Percentiles rank a stretch among this genome's conserved stretches.
Evolutionary conservation across 2,329 filamentous ascomycete genomes (phyloP).

Genomic region (Botrytis hyacinthi): DNA sequence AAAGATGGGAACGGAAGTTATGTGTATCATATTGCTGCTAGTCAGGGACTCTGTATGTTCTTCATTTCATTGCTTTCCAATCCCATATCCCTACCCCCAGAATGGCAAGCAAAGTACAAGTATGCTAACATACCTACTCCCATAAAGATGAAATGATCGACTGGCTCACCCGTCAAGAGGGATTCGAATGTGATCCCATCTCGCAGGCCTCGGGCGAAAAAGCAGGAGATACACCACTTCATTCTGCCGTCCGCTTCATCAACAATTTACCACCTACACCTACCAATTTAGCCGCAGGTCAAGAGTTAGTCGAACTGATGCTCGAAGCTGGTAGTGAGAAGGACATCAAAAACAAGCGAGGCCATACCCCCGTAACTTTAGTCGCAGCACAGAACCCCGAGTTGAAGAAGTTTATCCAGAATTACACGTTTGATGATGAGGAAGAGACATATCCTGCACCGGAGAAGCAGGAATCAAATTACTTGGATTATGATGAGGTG

Average conservation of each 20-base stretch:
- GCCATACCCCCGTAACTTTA: constrained; percentile 68
- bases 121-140: too few species aligned
- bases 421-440: constrained; percentile 22
- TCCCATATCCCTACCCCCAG: too few species aligned
- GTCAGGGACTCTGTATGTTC: constrained; percentile 48
- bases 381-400: constrained; percentile 61
- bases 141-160: too few species aligned
- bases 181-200: constrained; percentile 41
- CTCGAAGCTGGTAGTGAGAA: constrained; percentile 73
- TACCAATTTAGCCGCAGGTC: constrained; percentile 57
- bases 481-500: constrained; percentile 23
- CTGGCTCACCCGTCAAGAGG: constrained; percentile 40
- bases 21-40: constrained; percentile 84
- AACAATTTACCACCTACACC: constrained; percentile 50
- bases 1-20: constrained; percentile 84
- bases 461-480: background rate
- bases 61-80: too few species aligned
- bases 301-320: constrained; percentile 72
- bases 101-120: too few species aligned
- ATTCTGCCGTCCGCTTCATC: constrained; percentile 74
- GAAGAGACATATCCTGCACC: background rate
- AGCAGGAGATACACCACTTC: constrained; percentile 69
- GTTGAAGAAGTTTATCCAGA: constrained; percentile 61
- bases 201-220: background rate
- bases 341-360: constrained; percentile 66